Evolutionary conservation across 768 basidiomycete species (phyloP).

Genomic region (Russula virescens): DNA sequence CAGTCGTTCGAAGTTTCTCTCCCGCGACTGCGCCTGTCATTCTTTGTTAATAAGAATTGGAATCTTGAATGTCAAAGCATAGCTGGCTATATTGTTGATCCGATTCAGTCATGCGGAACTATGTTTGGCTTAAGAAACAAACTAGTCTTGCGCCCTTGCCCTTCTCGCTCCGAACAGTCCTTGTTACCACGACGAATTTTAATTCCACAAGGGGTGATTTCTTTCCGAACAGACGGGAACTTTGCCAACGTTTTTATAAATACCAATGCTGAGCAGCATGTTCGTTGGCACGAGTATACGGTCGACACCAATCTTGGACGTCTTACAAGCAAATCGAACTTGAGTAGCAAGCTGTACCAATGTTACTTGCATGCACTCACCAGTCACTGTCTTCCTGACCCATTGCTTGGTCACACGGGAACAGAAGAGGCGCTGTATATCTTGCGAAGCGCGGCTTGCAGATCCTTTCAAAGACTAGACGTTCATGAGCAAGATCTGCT

Average conservation of each 20-base stretch:
- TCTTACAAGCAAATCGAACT: conserved; percentile 28
- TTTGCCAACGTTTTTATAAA: not conserved
- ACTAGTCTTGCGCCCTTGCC: conserved; percentile 18
- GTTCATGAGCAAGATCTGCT: not conserved
- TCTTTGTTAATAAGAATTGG: conserved; percentile 31
- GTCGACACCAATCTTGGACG: conserved; percentile 31
- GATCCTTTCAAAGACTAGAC: conserved; percentile 37
- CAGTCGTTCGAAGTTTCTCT: conserved; percentile 24
- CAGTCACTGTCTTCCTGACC: conserved; percentile 39
- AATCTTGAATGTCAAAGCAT: conserved; percentile 38
- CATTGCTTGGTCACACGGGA: conserved; percentile 41
- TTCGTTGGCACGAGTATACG: conserved; percentile 29
- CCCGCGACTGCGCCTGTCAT: conserved; percentile 39
- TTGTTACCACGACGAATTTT: conserved; percentile 2
- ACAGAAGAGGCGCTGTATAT: conserved; percentile 39
- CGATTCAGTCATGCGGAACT: conserved; percentile 37
- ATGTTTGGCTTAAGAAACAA: conserved; percentile 39
- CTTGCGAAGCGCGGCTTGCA: conserved; percentile 35
- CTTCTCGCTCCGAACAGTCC: not conserved
- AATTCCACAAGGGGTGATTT: conserved; percentile 8
- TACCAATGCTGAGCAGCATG: not conserved
- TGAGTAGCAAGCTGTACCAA: conserved; percentile 33
- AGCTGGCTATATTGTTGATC: conserved; percentile 38
- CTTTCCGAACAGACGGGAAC: not conserved
- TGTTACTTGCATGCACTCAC: conserved; percentile 45